Conservation (phyloP, 352 stramenopile species). For the Bremia lactucae region DNA sequence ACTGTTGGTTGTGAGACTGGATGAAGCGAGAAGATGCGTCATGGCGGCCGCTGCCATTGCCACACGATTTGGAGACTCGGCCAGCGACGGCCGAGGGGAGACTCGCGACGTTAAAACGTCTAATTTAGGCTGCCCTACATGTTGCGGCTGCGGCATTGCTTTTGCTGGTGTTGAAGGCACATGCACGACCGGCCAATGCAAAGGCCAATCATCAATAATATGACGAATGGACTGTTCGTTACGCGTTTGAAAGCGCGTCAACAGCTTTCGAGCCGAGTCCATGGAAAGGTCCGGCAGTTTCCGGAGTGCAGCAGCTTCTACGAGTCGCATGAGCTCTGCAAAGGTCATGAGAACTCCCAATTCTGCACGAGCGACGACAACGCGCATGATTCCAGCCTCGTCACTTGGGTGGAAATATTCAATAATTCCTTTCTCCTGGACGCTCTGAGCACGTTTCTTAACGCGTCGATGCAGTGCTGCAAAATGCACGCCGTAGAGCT, state of each 20-base stretch:
- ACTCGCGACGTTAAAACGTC: conserved; percentile 2
- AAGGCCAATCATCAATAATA: conserved; percentile 39
- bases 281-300: conserved; percentile 56
- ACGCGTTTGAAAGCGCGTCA: conserved; percentile 38
- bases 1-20: conserved; percentile 3
- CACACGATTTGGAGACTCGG: neutral
- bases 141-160: neutral
- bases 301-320: conserved; percentile 36
- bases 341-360: conserved; percentile 61
- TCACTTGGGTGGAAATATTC: conserved; percentile 42
- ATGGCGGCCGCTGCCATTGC: conserved; percentile 5
- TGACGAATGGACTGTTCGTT: conserved; percentile 43
- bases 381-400: conserved; percentile 42
- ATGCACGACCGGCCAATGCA: neutral
- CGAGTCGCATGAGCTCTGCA: conserved; percentile 44
- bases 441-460: conserved; percentile 36
- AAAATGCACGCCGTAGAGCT: conserved; percentile 45
- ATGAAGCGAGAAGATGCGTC: conserved; percentile 1
- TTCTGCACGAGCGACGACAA: conserved; percentile 43
- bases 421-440: conserved; percentile 5
- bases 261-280: conserved; percentile 32
- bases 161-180: neutral
- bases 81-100: conserved; percentile 1
- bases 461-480: conserved; percentile 42
- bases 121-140: conserved; percentile 14